Evolutionary conservation across 2,329 filamentous ascomycete species (phyloP), one percentile per base, ranked within the genome.

Genomic region (Thermothelomyces thermophilus): DNA sequence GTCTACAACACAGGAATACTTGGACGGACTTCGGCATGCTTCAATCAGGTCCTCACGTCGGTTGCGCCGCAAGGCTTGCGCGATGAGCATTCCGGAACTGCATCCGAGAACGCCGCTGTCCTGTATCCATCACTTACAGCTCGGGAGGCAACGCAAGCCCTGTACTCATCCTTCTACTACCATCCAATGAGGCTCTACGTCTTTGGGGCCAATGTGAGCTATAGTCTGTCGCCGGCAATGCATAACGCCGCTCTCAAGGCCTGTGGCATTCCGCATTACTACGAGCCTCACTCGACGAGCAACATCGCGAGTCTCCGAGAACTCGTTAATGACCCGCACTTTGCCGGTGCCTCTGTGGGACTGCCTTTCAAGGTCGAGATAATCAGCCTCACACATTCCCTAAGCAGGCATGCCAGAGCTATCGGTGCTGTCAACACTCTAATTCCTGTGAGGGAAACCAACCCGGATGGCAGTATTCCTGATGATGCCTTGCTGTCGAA

Each of bases 381-480:
- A 7, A 82, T 89, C 43, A 78, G 77, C 10, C 69, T 85, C 13
- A 80, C 85, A 4, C 77, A 86, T 60, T 83, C 82, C 0, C 73
- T 88, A 52, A 89, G 84, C 56, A 78, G 77, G 14, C 84, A 90
- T 60, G 86, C 86, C 2, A 78, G 76, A 46, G 84, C 83, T 1
- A 89, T 90, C 52, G 86, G 86, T 0, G 85, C 86, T 2, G 79
- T 87, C 41, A 90, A 90, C 55, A 90, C 86, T 0, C 67, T 90
- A 11, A 80, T 90, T 36, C 86, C 86, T 0, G 75, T 90, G 9
- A 78, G 86, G 19, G 72, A 77, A 9, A 54, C 60, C 22, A 56
- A 76, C n/a, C 63, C 72, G 0, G 76, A 83, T 50, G 78, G 77
- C 1, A 74, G 71, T 31, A 74, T 82, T 0, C 76, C 81, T 0